Evolutionary conservation across 768 basidiomycete genomes (phyloP).

Genomic region (Russula foetens): DNA sequence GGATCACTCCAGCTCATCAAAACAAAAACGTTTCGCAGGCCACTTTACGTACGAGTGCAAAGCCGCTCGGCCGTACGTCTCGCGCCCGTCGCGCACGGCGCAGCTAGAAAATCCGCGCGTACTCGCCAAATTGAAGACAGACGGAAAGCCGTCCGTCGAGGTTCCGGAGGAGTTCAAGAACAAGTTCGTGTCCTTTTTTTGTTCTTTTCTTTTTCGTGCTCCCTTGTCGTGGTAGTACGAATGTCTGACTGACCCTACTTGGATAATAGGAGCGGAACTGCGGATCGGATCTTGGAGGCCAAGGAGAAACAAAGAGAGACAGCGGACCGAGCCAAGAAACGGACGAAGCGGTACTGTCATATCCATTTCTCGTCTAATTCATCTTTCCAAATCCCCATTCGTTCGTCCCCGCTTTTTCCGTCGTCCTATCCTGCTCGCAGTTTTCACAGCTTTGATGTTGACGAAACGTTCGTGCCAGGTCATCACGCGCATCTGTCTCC

Average conservation of each 20-base stretch:
- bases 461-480: neutral
- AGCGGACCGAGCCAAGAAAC: slow-evolving; percentile 24
- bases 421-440: neutral
- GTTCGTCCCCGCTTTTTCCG: too few relatives aligned
- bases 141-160: slow-evolving; percentile 71
- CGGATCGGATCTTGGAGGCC: slow-evolving; percentile 73
- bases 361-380: neutral
- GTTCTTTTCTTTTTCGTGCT: neutral
- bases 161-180: slow-evolving; percentile 88
- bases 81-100: slow-evolving; percentile 84
- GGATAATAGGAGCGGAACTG: slow-evolving; percentile 56
- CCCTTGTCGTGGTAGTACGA: too few relatives aligned
- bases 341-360: slow-evolving; percentile 26
- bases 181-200: slow-evolving; percentile 41
- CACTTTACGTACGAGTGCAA: slow-evolving; percentile 94
- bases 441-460: slow-evolving; percentile 15
- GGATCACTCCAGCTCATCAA: too few relatives aligned
- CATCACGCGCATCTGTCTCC: neutral
- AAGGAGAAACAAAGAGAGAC: slow-evolving; percentile 68
- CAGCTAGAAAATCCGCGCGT: slow-evolving; percentile 71
- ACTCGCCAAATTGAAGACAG: slow-evolving; percentile 56
- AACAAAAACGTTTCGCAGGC: slow-evolving; percentile 36
- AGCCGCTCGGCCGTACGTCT: slow-evolving; percentile 67
- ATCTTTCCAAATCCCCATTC: too few relatives aligned
- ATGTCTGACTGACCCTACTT: neutral